Base-by-base conservation (phyloP, 345 rosid genomes). In the Camelina sativa region DNA sequence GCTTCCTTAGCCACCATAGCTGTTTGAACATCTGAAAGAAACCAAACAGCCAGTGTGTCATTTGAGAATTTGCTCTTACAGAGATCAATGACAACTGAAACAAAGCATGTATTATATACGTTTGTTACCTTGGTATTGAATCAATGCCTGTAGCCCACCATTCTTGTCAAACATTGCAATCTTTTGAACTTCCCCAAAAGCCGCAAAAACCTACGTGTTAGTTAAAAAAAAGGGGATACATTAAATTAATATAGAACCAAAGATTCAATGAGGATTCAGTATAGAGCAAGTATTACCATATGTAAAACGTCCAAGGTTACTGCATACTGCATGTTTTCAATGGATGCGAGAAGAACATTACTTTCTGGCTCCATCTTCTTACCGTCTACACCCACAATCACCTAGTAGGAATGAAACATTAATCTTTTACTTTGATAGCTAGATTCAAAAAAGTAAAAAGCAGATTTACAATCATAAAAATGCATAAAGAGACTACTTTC, bases 101-200 rank as follows among this genome's bases (percentile, higher is more conserved):
- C 15, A 67, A 9, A 67, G 10, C 12, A 34, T 7, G 22, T 20
- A 22, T 47, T 51, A 13, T 12, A 62, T 3, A 35, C 17, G 8
- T 46, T 20, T 28, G 40, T 63, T 84, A 95, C 98, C 96, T 67
- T 86, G 86, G 77, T 84, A 90, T 62, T 90, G 95, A 83, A 96
- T 83, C 77, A 96, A 77, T 19, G 97, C 99, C 82, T 96, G 98
- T 58, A 96, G 82, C 65, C 97, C 96, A 28, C 94, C 93, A 30
- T 96, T 96, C 88, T 96, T 96, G 80, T 96, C 98, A 73, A 96
- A 96, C 99, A 96, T 96, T 15, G 98, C 98, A 75, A 96, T 92
- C 86, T 96, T 96, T 79, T 92, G 98, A 38, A 92, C 95, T 61
- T 91, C 86, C 20, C 99, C 98, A 80, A 89, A 96, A 56, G 99